Evolutionary conservation across 805 yeast genomes (phyloP), one percentile per base, ranked within the genome.

Genomic region (Yamadazyma akitaensis): DNA sequence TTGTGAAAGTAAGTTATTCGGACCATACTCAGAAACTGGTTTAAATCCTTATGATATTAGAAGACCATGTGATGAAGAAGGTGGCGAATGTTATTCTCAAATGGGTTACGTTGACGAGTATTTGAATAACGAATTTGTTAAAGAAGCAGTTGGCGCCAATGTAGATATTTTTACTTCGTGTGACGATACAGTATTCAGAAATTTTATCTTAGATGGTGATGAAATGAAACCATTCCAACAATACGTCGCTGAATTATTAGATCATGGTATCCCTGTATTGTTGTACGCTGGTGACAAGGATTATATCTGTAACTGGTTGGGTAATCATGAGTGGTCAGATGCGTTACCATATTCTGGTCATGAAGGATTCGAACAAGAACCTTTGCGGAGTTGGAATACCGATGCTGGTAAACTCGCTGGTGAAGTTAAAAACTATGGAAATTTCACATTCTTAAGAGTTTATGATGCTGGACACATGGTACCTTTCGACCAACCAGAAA

Each of bases 401-500:
- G 40, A 47, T 24, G 49, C 43, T 6, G 80, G 76, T 39, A 73
- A 75, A 44, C 65, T 70, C 52, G 78, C 81, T 21, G 98, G 98
- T 49, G 81, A 85, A 58, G 84, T 83, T 25, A 89, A 88, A 72
- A 84, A 80, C 59, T 77, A 73, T 53, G 83, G 83, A 40, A 75
- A 79, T 49, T 81, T 91, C 56, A 86, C 96, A 3, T 92, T 85
- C 72, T 74, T 88, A 64, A 79, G 96, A 64, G 80, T 91, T 9
- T 91, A 75, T 59, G 92, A 82, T 52, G 97, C 95, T 43, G 97
- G 97, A 24, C 97, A 92, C 69, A 90, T 91, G 97, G 96, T 89
- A 51, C 97, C 97, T 14, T 84, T 70, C 59, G 91, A 91, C 68
- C 92, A 86, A 71, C 96, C 97, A 16, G 82, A 79, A 57, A 75